Evolutionary conservation across 2,329 filamentous ascomycete genomes (phyloP).

Genomic region (Trichoderma breve): DNA sequence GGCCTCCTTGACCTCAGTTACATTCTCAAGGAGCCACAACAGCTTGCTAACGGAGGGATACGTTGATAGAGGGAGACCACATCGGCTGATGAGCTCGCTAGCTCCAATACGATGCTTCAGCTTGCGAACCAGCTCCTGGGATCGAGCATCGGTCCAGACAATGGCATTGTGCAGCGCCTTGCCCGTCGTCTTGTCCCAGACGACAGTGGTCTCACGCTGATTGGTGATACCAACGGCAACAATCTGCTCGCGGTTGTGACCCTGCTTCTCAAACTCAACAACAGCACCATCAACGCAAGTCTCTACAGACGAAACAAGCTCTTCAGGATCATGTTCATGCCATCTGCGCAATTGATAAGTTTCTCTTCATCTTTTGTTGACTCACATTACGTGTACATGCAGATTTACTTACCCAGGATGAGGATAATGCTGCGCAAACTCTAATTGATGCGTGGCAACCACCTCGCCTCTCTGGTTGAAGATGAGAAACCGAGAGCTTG

Average conservation of each 20-base stretch:
- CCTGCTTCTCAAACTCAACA: conserved; percentile 64
- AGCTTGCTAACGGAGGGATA: conserved; percentile 79
- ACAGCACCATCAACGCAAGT: conserved; percentile 74
- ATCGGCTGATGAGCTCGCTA: conserved; percentile 64
- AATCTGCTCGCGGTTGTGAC: conserved; percentile 66
- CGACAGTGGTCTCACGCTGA: conserved; percentile 77
- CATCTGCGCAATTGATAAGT: conserved; percentile 51
- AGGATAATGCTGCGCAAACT: conserved; percentile 73
- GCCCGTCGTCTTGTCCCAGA: conserved; percentile 76
- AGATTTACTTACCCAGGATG: conserved; percentile 64
- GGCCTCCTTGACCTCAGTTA: conserved; percentile 62
- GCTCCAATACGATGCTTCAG: conserved; percentile 66
- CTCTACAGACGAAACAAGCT: conserved; percentile 70
- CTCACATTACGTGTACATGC: background rate
- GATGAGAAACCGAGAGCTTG: conserved; percentile 74
- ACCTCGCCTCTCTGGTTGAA: conserved; percentile 70
- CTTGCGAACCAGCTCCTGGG: conserved; percentile 68
- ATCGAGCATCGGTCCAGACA: conserved; percentile 82
- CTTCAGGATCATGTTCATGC: conserved; percentile 80
- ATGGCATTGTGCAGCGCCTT: conserved; percentile 78
- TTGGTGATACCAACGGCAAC: conserved; percentile 78
- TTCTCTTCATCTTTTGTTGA: background rate
- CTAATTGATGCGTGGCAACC: conserved; percentile 70
- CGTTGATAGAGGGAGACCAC: conserved; percentile 76
- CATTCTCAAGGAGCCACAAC: conserved; percentile 71